Conservation (phyloP, 1,284 basidiomycete genomes). For the Ganoderma lingzhi region DNA sequence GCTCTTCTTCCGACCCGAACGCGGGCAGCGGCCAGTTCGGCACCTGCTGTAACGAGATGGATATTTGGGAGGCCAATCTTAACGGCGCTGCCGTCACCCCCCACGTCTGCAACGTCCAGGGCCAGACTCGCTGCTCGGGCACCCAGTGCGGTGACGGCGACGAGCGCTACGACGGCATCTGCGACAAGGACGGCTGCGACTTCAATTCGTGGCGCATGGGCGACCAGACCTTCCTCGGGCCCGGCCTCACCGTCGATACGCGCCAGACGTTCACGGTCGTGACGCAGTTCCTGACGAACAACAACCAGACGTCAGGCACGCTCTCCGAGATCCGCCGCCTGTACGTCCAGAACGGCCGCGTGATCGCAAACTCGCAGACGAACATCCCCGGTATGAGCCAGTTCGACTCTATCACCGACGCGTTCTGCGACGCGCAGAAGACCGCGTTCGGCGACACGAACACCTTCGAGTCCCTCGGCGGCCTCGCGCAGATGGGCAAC, state of each 20-base stretch:
- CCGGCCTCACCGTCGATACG: constrained; percentile 52
- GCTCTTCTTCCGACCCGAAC: constrained; percentile 42
- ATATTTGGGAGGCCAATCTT: constrained; percentile 66
- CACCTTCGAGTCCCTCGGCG: constrained; percentile 55
- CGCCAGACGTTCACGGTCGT: constrained; percentile 58
- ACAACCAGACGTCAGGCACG: constrained; percentile 52
- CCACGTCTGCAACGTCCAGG: constrained; percentile 53
- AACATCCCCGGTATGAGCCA: constrained; percentile 51
- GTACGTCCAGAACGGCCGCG: constrained; percentile 59
- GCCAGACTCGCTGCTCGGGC: constrained; percentile 49
- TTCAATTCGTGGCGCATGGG: constrained; percentile 68
- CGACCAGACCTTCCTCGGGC: constrained; percentile 56
- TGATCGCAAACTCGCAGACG: constrained; percentile 57
- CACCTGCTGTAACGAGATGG: constrained; percentile 67
- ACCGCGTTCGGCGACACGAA: constrained; percentile 49
- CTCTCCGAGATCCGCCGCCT: constrained; percentile 61
- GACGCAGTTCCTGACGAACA: constrained; percentile 60
- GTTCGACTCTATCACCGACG: constrained; percentile 47
- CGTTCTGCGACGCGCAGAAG: constrained; percentile 49
- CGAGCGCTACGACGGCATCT: constrained; percentile 48
- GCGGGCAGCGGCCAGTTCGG: constrained; percentile 52
- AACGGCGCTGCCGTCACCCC: constrained; percentile 59
- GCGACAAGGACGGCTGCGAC: constrained; percentile 62
- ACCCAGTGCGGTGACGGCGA: constrained; percentile 42
- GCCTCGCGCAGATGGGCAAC: constrained; percentile 52